These are phyloP conservation scores for Takakia lepidozioides DNA, from an alignment of 225 moss, liverwort and hornwort species.

Conservation along the genomic window DNA sequence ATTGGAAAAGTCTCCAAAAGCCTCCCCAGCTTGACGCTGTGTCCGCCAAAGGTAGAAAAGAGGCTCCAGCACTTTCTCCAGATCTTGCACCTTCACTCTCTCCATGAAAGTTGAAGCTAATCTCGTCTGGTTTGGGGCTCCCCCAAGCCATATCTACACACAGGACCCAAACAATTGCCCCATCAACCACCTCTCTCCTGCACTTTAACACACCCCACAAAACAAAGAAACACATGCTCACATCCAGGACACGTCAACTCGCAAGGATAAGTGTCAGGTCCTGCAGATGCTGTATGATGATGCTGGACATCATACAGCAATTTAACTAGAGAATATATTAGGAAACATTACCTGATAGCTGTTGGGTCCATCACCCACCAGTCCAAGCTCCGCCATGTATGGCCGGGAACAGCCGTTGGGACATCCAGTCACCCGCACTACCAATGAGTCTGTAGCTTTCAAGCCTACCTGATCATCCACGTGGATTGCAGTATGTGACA, in stretches of 20 bases:
- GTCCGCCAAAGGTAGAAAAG: slow-evolving; percentile 68
- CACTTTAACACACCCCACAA: no score
- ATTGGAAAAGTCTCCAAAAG: slow-evolving; percentile 68
- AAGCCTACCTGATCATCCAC: slow-evolving; percentile 54
- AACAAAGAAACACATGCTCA: no score
- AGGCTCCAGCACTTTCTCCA: slow-evolving; percentile 72
- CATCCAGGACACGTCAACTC: no score
- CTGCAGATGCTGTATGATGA: no score
- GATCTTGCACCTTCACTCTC: slow-evolving; percentile 68
- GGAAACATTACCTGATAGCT: slow-evolving; percentile 67
- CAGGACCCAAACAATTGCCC: no score
- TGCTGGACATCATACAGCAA: no score
- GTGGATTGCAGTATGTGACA: no score
- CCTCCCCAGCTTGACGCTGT: slow-evolving; percentile 44
- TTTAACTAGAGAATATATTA: no score
- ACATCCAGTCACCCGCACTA: slow-evolving; percentile 83
- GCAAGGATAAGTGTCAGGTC: no score
- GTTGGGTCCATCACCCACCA: slow-evolving; percentile 88
- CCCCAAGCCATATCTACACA: slow-evolving; percentile 68
- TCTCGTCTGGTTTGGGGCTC: slow-evolving; percentile 71
- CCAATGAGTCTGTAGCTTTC: slow-evolving; percentile 43
- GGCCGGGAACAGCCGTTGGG: slow-evolving; percentile 89
- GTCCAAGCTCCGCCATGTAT: slow-evolving; percentile 83
- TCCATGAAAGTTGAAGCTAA: slow-evolving; percentile 65
- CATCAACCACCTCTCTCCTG: no score